phyloP scores from a whole-genome alignment of 805 yeast genomes.

The Yarrowia alimentaria region DNA sequence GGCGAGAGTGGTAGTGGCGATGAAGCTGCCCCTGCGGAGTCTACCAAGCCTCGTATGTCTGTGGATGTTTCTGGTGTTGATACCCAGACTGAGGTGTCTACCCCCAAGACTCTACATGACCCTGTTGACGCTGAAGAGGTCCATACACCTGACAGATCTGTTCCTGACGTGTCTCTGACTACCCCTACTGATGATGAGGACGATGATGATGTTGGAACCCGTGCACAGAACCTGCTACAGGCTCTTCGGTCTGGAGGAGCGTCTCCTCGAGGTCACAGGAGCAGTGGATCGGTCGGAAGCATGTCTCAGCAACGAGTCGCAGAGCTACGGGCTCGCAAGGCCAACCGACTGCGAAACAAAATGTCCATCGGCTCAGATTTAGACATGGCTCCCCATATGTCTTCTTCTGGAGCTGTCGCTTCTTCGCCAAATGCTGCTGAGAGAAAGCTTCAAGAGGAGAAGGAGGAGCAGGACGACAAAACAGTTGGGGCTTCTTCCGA shows the following conservation, averaged over 20 bases:
- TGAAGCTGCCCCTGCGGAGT: no score
- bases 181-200: slow-evolving; percentile 34
- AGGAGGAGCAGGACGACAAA: slow-evolving; percentile 11
- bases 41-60: no score
- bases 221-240: slow-evolving; percentile 63
- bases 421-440: slow-evolving; percentile 14
- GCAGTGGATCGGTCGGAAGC: slow-evolving; percentile 4
- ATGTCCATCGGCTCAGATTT: slow-evolving; percentile 22
- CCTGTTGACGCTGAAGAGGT: background rate
- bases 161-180: slow-evolving; percentile 30
- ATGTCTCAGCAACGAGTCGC: slow-evolving; percentile 31
- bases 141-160: slow-evolving; percentile 27
- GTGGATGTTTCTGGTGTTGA: background rate
- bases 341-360: slow-evolving; percentile 28
- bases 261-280: slow-evolving; percentile 22
- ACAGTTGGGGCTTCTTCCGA: no score
- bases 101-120: slow-evolving; percentile 4
- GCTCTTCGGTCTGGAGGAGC: slow-evolving; percentile 51
- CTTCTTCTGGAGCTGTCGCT: background rate
- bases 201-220: slow-evolving; percentile 49
- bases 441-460: no score
- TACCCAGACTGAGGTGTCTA: background rate
- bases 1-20: no score
- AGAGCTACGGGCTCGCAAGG: slow-evolving; percentile 35
- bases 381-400: background rate